Base-by-base conservation (phyloP, 2,329 filamentous ascomycete genomes). In the Aspergillus texensis region DNA sequence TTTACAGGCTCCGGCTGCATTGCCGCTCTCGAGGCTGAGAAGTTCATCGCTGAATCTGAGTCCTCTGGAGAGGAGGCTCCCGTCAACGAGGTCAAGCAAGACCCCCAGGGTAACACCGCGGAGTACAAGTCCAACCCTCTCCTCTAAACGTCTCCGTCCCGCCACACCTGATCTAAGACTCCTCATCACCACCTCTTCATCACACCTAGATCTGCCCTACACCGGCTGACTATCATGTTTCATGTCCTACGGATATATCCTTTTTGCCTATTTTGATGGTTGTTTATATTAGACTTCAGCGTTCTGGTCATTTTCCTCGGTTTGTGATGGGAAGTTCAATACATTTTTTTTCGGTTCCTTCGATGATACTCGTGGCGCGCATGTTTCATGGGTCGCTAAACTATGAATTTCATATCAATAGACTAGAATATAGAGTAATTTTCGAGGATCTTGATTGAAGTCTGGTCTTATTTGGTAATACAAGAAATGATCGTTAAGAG, bases 1-100 rank as follows among this genome's bases (percentile, higher is more conserved):
- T 26, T 39, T 19, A 16, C 68, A 94, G 92, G 94, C 65, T 93
- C 94, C 65, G 95, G 95, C 67, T 99, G 95, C 80, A 90, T 97
- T 83, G 95, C 95, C 59, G 95, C 94, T 12, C 87, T 99, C 60
- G 95, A 99, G 76, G 94, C 94, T 11, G 95, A 99, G 82, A 96
- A 97, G 80, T 97, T 87, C 83, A 83, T 99, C 60, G 85, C 91
- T 6, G 94, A 97, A 74, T 80, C 85, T 56, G 92, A 94, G 64
- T 76, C 78, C 6, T 81, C 83, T 71, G 84, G 83, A 67, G 80
- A 82, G 65, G 81, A 79, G 60, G 80, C 78, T 24, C 69, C 70
- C 54, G 67, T 67, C 36, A 68, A 63, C 14, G 72, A 65, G 21
- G 73, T 83, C 14, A 76, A 79, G 53, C 80, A 81, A 64, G 79